Base-by-base conservation (phyloP, 1,284 basidiomycete genomes). In the Ustilago tritici region DNA sequence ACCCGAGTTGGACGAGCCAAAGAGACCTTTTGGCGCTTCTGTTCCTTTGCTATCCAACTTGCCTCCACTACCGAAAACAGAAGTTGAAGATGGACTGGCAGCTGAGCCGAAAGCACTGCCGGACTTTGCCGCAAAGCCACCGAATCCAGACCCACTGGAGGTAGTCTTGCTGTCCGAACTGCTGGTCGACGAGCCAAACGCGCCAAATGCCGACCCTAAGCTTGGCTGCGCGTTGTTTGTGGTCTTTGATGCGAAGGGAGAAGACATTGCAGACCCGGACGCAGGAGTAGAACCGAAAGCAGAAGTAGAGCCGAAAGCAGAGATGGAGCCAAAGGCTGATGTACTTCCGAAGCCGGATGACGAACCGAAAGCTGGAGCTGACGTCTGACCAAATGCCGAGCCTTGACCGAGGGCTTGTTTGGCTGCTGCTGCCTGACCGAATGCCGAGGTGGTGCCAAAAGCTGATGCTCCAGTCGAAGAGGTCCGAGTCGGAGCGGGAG, bases 391-490 rank as follows among this genome's bases (percentile, higher is more conserved):
- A 36, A 82, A 80, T 28, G 69, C 62, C 11, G 57, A 67, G 3
- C 70, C 59, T 28, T 54, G 54, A 2, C 83, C 85, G 63, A 82
- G 82, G 7, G 82, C 57, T 36, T 63, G 60, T 43, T 61, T 61
- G 32, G 62, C 47, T 14, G 83, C 70, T 34, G 83, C 73, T 47
- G 62, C 28, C 28, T 69, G 72, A 19, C 88, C 88, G 59, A 88
- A 88, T 2, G 87, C 81, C 1, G 86, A 84, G 5, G 80, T 56
- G 19, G 84, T 65, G 12, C 87, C 87, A 58, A 87, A 82, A 0
- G 78, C 70, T 9, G 74, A 63, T n/a, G 75, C 41, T 23, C 56
- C 53, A 9, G 56, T 36, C 23, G 53, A 34, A 31, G 55, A 55
- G 12, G 56, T 59, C 47, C 40, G 35, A 9, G 46, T 17, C 2